Percentiles rank a stretch among this genome's conserved stretches.
Evolutionary conservation across 1,284 basidiomycete species (phyloP).

Genomic region (Filobasidium uniguttulatum): DNA sequence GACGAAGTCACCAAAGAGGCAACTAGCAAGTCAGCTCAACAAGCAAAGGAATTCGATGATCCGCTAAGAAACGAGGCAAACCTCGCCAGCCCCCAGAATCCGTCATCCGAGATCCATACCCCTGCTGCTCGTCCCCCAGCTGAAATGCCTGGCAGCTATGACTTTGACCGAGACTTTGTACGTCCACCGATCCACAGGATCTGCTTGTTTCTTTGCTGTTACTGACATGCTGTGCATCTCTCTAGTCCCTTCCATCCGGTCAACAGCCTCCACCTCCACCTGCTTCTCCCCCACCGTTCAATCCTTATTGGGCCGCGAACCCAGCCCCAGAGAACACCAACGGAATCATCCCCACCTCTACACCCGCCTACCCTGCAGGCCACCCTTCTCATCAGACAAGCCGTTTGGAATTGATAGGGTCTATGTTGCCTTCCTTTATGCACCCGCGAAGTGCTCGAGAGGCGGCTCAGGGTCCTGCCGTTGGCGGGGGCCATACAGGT

Average conservation of each 20-base stretch:
- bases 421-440: slow-evolving; percentile 62
- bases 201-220: neutral
- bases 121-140: slow-evolving; percentile 1
- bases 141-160: slow-evolving; percentile 45
- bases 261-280: slow-evolving; percentile 62
- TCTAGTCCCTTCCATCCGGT: slow-evolving; percentile 5
- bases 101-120: neutral
- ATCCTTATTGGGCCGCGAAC: slow-evolving; percentile 48
- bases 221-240: neutral
- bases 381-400: slow-evolving; percentile 29
- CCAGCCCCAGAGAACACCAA: slow-evolving; percentile 63
- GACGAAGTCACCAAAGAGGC: slow-evolving; percentile 1
- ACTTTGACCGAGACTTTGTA: slow-evolving; percentile 68
- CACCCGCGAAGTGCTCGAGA: slow-evolving; percentile 37
- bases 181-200: slow-evolving; percentile 14
- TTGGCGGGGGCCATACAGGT: slow-evolving; percentile 77
- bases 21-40: slow-evolving; percentile 2
- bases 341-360: slow-evolving; percentile 51
- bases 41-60: slow-evolving; percentile 3
- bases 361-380: slow-evolving; percentile 39
- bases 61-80: neutral
- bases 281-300: slow-evolving; percentile 54
- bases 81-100: neutral
- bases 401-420: slow-evolving; percentile 43
- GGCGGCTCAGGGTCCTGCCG: slow-evolving; percentile 25